A percentile compares a stretch with the other conserved stretches of the same genome.
Conservation (phyloP, 2,329 filamentous ascomycete species). For the Neoscytalidium dimidiatum region DNA sequence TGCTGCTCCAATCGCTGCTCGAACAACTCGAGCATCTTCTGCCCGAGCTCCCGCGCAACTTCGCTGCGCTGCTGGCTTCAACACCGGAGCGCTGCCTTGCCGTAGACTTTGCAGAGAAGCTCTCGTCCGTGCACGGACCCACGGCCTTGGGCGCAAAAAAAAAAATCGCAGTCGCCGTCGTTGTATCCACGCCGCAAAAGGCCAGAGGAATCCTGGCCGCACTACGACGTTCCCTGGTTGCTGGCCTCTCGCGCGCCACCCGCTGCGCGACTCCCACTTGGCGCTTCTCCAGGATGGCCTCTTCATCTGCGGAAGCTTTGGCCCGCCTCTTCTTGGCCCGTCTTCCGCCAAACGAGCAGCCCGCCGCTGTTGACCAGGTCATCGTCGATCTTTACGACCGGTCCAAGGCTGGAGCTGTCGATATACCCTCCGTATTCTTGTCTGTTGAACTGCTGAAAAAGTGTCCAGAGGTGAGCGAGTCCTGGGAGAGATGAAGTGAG, state of each 20-base stretch:
- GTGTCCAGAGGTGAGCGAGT: slow-evolving; percentile 21
- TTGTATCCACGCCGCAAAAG: background rate
- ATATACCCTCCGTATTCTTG: slow-evolving; percentile 6
- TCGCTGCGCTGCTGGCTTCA: no score
- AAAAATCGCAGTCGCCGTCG: background rate
- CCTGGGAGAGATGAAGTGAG: slow-evolving; percentile 9
- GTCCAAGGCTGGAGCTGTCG: background rate
- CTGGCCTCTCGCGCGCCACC: background rate
- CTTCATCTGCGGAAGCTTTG: slow-evolving; percentile 10
- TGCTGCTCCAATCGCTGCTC: no score
- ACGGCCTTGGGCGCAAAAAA: background rate
- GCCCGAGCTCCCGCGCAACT: no score
- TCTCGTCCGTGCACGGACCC: background rate
- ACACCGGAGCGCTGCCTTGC: no score
- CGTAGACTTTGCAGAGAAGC: no score
- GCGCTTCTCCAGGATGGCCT: slow-evolving; percentile 13
- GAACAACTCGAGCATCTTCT: no score
- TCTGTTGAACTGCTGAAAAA: slow-evolving; percentile 16
- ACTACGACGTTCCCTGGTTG: background rate
- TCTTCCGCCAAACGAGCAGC: slow-evolving; percentile 9
- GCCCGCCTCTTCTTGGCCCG: slow-evolving; percentile 20
- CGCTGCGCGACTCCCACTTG: background rate
- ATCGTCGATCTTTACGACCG: slow-evolving; percentile 3
- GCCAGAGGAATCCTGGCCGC: background rate
- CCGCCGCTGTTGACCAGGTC: slow-evolving; percentile 9